phyloP scores from a whole-genome alignment of 306 rosid genomes.

The Dryas drummondii region DNA sequence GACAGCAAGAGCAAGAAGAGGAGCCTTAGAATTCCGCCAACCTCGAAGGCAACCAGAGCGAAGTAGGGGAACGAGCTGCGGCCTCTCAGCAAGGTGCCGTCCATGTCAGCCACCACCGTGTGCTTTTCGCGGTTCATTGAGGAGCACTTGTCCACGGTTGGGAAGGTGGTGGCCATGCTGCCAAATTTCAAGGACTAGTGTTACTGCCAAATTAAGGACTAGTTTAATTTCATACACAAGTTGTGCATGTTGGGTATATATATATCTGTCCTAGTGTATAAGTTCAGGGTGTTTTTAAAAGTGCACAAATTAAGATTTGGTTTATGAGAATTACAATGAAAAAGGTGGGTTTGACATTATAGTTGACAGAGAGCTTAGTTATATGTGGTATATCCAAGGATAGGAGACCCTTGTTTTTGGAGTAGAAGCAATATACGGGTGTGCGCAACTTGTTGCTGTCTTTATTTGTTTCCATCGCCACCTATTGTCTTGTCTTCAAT shows the following conservation, averaged over 20 bases:
- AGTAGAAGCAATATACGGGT: conserved; percentile 1
- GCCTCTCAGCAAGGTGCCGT: conserved; percentile 74
- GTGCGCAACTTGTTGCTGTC: conserved; percentile 9
- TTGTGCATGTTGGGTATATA: conserved; percentile 6
- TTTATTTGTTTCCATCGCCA: conserved; percentile 18
- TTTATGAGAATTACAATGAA: conserved; percentile 16
- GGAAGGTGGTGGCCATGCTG: conserved; percentile 28
- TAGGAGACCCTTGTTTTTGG: conserved; percentile 28
- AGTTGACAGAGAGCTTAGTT: neutral
- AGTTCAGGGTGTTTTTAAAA: neutral
- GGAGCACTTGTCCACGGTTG: conserved; percentile 49
- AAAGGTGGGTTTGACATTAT: conserved; percentile 1
- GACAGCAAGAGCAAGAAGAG: conserved; percentile 54
- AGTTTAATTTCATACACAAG: too few relatives aligned
- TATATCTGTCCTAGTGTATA: too few relatives aligned
- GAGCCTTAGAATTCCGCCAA: conserved; percentile 68
- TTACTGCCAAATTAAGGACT: too few relatives aligned
- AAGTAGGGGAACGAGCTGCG: conserved; percentile 84
- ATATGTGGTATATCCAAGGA: conserved; percentile 32
- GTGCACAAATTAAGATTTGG: conserved; percentile 15
- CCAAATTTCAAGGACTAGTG: too few relatives aligned
- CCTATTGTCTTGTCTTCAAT: neutral
- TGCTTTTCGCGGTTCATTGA: conserved; percentile 64
- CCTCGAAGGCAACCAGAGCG: conserved; percentile 73
- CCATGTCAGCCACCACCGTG: conserved; percentile 84